Percentiles rank a stretch among this genome's conserved stretches.
Conservation (phyloP, 2,329 filamentous ascomycete genomes). For the Remersonia thermophila region DNA sequence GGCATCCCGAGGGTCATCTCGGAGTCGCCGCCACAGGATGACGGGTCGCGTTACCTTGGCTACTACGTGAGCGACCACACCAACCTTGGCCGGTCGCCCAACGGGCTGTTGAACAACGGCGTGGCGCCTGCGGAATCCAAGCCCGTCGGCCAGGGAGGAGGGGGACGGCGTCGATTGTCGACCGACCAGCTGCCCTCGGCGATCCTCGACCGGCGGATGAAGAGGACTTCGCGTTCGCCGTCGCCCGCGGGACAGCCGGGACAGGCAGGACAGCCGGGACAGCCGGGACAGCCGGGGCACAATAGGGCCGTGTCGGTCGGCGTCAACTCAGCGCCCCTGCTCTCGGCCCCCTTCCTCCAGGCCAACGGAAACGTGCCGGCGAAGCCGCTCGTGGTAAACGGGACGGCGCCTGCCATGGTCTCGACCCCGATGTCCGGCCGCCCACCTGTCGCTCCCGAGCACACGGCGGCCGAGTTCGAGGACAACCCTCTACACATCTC, state of each 20-base stretch:
- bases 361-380: constrained; percentile 21
- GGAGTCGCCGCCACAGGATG: constrained; percentile 37
- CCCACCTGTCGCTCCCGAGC: constrained; percentile 18
- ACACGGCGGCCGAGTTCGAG: constrained; percentile 19
- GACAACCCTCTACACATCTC: constrained; percentile 21
- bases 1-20: constrained; percentile 27
- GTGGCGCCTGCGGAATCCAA: constrained; percentile 18
- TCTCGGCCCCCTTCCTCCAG: constrained; percentile 27
- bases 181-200: constrained; percentile 43
- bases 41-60: constrained; percentile 27
- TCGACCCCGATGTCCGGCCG: constrained; percentile 19
- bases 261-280: constrained; percentile 39
- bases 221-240: constrained; percentile 41
- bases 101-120: constrained; percentile 27
- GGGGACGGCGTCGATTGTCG: constrained; percentile 33
- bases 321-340: constrained; percentile 28
- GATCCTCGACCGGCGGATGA: constrained; percentile 40
- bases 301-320: constrained; percentile 31
- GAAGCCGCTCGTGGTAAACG: constrained; percentile 32
- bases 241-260: constrained; percentile 43
- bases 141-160: no score
- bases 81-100: constrained; percentile 17
- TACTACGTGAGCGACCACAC: constrained; percentile 26
- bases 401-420: constrained; percentile 24
- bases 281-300: constrained; percentile 41